Evolutionary conservation across 179 eudicot genomes (phyloP).

Genomic region (Silene noctiflora): DNA sequence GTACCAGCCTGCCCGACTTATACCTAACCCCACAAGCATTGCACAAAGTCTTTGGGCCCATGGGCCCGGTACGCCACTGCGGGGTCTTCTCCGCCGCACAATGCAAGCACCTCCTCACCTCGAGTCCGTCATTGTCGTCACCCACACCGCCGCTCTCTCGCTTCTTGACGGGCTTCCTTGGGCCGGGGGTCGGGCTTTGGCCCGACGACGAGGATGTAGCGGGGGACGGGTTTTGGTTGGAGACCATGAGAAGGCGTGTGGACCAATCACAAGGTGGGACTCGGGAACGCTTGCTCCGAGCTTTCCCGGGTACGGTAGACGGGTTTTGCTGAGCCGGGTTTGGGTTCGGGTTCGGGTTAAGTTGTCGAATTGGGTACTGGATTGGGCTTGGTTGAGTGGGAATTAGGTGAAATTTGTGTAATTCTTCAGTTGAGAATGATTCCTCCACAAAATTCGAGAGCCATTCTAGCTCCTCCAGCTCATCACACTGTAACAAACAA

Average conservation of each 20-base stretch:
- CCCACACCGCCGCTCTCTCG: slow-evolving; percentile 18
- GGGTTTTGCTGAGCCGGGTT: slow-evolving; percentile 9
- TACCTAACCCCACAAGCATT: slow-evolving; percentile 89
- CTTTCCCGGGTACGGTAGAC: slow-evolving; percentile 69
- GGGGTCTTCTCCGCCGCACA: slow-evolving; percentile 95
- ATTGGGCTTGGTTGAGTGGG: slow-evolving; percentile 33
- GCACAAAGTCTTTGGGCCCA: slow-evolving; percentile 90
- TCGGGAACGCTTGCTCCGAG: slow-evolving; percentile 91
- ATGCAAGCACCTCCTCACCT: slow-evolving; percentile 71
- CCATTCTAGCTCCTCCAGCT: slow-evolving; percentile 97
- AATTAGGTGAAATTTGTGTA: slow-evolving; percentile 52
- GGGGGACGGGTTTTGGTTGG: slow-evolving; percentile 35
- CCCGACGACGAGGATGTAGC: slow-evolving; percentile 34
- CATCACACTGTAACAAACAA: slow-evolving; percentile 61
- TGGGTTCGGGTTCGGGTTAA: slow-evolving; percentile 21
- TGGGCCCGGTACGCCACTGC: slow-evolving; percentile 92
- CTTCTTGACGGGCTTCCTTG: slow-evolving; percentile 24
- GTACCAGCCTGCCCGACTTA: slow-evolving; percentile 87
- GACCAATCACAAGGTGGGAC: slow-evolving; percentile 92
- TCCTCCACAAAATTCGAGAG: slow-evolving; percentile 95
- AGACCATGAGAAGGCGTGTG: slow-evolving; percentile 61
- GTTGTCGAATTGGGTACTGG: slow-evolving; percentile 18
- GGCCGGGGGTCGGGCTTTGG: slow-evolving; percentile 6
- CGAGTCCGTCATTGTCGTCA: slow-evolving; percentile 10
- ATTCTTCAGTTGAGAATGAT: slow-evolving; percentile 77